Evolutionary conservation across 2,329 filamentous ascomycete genomes (phyloP).

Genomic region (Zymoseptoria pseudotritici): DNA sequence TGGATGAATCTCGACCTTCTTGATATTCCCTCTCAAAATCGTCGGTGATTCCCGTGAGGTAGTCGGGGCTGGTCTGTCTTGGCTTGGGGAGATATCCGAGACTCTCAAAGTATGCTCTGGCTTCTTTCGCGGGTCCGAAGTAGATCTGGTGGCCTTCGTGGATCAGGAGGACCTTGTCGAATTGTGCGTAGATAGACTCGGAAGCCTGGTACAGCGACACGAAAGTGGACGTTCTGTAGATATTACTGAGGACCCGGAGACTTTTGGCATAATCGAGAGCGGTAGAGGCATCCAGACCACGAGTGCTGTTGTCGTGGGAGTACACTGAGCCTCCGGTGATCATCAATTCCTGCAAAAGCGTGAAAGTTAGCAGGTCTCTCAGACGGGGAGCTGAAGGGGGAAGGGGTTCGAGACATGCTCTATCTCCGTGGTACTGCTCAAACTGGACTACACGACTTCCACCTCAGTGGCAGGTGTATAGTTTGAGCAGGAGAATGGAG

Average conservation of each 20-base stretch:
- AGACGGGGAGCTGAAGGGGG: no score
- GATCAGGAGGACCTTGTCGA: conserved; percentile 80
- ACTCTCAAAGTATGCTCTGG: conserved; percentile 66
- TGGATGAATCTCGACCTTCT: conserved; percentile 54
- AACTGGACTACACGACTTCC: background rate
- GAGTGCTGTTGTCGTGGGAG: conserved; percentile 42
- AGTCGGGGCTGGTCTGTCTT: conserved; percentile 73
- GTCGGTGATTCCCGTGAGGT: conserved; percentile 74
- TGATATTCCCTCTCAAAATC: conserved; percentile 75
- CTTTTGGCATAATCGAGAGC: conserved; percentile 44
- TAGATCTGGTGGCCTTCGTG: conserved; percentile 69
- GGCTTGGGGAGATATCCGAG: conserved; percentile 69
- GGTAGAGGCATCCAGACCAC: conserved; percentile 43
- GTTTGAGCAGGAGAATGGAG: background rate
- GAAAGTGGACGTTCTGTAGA: conserved; percentile 77
- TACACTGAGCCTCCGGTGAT: conserved; percentile 35
- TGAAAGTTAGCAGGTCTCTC: no score
- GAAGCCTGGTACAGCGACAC: conserved; percentile 82
- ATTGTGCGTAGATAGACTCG: conserved; percentile 69
- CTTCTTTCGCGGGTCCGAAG: conserved; percentile 62
- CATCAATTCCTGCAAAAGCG: conserved; percentile 34
- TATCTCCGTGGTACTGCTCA: no score
- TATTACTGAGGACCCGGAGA: conserved; percentile 60
- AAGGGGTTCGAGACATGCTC: no score
- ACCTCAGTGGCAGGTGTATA: background rate